phyloP scores from a whole-genome alignment of 345 rosid genomes.

The Salix dunnii region DNA sequence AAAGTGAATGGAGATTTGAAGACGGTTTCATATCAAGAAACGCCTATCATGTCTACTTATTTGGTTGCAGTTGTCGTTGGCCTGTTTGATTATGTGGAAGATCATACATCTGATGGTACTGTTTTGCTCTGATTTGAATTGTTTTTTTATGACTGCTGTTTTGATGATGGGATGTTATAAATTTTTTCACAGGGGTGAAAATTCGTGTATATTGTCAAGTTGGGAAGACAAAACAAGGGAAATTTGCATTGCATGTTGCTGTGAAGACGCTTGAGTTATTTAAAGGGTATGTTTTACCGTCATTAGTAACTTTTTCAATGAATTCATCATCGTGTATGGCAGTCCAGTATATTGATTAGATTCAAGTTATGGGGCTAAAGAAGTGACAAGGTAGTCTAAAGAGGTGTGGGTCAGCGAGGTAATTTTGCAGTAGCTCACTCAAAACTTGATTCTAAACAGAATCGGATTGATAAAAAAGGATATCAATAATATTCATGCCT shows the following conservation, averaged over 20 bases:
- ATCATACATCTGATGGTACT: constrained; percentile 83
- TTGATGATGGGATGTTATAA: not conserved
- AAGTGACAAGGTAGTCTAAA: not conserved
- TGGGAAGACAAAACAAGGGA: constrained; percentile 85
- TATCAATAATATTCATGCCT: too few species aligned
- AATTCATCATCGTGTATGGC: not conserved
- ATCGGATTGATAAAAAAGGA: too few species aligned
- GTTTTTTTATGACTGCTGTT: not conserved
- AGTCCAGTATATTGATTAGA: not conserved
- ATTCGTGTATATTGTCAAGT: constrained; percentile 91
- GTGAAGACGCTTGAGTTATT: constrained; percentile 78
- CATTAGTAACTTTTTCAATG: not conserved
- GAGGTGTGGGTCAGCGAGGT: not conserved
- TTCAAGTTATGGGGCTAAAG: not conserved
- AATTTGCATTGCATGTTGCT: constrained; percentile 89
- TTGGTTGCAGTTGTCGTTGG: constrained; percentile 92
- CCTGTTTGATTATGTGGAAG: constrained; percentile 83
- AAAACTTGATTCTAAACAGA: too few species aligned
- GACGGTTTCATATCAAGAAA: constrained; percentile 68
- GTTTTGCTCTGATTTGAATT: not conserved
- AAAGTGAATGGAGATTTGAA: constrained; percentile 63
- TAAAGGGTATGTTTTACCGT: constrained; percentile 57
- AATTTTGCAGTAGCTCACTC: too few species aligned
- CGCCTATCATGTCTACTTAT: constrained; percentile 96
- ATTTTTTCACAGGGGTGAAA: constrained; percentile 52